Base-by-base conservation (phyloP, 1,139 yeast species). In the Protomyces inouyei region DNA sequence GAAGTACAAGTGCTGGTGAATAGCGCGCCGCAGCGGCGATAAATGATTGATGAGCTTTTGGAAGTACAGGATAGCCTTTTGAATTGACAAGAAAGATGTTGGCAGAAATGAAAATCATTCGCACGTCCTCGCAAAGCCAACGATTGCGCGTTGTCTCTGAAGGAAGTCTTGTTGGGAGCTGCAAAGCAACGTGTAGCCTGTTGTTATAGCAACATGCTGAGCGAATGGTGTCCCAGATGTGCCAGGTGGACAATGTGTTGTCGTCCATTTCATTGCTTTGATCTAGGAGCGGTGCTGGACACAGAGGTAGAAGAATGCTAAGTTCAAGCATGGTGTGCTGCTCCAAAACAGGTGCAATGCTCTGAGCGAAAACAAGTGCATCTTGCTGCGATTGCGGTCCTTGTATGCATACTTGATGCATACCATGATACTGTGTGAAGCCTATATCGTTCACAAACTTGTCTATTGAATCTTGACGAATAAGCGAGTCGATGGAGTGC, bases 71-170 rank as follows among this genome's bases (percentile, higher is more conserved):
- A 70, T 79, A 84, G 28, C 81, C 80, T 69, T 83, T 82, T 25
- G 82, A 80, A 69, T 85, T 85, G 38, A 81, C 77, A 8, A 84
- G 77, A 69, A 85, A 85, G 8, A 81, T 76, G 3, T 82, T 77
- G 1, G 83, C 77, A 0, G 87, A 81, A 12, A 85, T 71, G 55
- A 85, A 72, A 25, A 85, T 75, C 73, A 83, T 80, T 4, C 82
- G 78, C 1, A 85, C 81, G 0, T 89, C 88, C 72, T 85, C 91
- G 16, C 85, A 77, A 64, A 82, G 74, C 91, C 91, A 85, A 60
- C 88, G 76, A 28, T 80, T 77, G 5, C 82, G 71, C 1, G 84
- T 83, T 52, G 73, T 73, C 1, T 76, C 75, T 1, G 86, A 84
- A 0, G 83, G 79, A 48, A 77, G 76, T 4, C 73, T 72, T 57